Percentiles rank a stretch among this genome's conserved stretches.
phyloP scores from a whole-genome alignment of 345 rosid genomes.

The Limnanthes douglasii region DNA sequence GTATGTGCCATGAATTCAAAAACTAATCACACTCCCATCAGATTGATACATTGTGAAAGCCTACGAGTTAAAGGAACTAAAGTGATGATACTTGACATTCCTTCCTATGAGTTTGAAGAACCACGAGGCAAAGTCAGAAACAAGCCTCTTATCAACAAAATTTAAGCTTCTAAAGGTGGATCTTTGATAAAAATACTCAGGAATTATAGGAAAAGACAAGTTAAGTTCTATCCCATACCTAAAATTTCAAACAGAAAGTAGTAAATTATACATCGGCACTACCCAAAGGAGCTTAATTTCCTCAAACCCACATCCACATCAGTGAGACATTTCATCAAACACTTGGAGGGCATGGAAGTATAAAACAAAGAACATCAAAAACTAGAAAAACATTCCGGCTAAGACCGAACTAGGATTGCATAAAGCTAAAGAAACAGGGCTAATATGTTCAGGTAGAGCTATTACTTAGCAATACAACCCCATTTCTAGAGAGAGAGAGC shows the following conservation, averaged over 20 bases:
- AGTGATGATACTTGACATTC: no score
- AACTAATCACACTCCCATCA: slow-evolving; percentile 6
- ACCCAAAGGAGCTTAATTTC: neutral
- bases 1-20: slow-evolving; percentile 7
- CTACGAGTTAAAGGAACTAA: slow-evolving; percentile 1
- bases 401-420: no score
- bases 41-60: neutral
- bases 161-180: neutral
- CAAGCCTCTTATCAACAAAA: no score
- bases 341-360: neutral
- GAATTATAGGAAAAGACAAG: neutral
- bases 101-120: no score
- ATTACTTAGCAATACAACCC: no score
- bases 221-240: neutral
- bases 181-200: neutral
- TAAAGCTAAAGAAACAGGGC: no score
- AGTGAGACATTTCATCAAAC: slow-evolving; percentile 7
- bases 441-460: no score
- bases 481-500: no score
- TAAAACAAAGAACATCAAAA: neutral
- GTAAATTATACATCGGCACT: neutral
- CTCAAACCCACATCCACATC: neutral
- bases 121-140: no score
- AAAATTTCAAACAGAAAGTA: neutral
- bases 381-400: no score